These are phyloP conservation scores for Aquilaria agallochum DNA, from an alignment of 441 rosid species.

Conservation along the genomic window DNA sequence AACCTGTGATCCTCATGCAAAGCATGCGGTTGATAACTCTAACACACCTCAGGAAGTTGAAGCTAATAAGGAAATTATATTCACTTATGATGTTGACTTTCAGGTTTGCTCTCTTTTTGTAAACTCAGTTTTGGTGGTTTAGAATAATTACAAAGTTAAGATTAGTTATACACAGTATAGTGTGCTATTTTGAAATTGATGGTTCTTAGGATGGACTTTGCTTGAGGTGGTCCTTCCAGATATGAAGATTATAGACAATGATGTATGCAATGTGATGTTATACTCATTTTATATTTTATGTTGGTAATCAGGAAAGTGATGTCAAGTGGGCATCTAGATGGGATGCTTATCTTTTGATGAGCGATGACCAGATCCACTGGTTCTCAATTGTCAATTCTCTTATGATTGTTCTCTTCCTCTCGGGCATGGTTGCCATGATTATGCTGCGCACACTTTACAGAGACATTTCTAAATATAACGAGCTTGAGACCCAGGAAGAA, in stretches of 20 bases:
- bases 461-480: conserved; percentile 86
- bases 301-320: conserved; percentile 61
- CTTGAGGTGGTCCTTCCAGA: too few relatives aligned
- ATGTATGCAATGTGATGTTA: background rate
- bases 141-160: background rate
- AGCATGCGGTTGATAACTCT: conserved; percentile 54
- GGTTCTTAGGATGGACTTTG: too few relatives aligned
- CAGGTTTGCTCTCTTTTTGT: conserved; percentile 33
- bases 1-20: conserved; percentile 67
- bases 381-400: conserved; percentile 83
- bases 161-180: too few relatives aligned
- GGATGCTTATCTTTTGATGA: conserved; percentile 93
- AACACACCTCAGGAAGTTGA: conserved; percentile 71
- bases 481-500: conserved; percentile 93
- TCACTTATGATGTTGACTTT: conserved; percentile 74
- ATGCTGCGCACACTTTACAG: conserved; percentile 89
- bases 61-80: conserved; percentile 58
- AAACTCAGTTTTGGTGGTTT: background rate
- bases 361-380: conserved; percentile 91
- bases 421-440: conserved; percentile 95
- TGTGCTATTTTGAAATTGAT: too few relatives aligned
- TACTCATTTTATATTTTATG: conserved; percentile 4
- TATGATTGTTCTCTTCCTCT: conserved; percentile 90
- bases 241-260: too few relatives aligned
- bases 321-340: conserved; percentile 99